Evolutionary conservation across 2,329 filamentous ascomycete genomes (phyloP), one percentile per base, ranked within the genome.

Genomic region (Cordyceps farinosa): DNA sequence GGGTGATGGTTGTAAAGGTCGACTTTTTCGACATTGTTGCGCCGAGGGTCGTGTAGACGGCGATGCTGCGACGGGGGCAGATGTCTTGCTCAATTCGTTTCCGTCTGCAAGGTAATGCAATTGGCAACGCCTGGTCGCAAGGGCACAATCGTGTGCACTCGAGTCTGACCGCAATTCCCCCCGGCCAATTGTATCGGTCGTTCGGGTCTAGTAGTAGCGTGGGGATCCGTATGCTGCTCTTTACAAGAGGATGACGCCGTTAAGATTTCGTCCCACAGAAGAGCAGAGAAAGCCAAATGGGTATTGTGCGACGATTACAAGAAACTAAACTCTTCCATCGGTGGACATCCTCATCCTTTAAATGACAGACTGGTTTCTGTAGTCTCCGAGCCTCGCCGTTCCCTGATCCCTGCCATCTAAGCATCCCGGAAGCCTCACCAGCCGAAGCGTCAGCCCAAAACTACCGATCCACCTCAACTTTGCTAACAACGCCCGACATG

Each of bases 1-100:
- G 89, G 34, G 90, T 95, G 69, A 93, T 86, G 52, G 86, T 90
- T 45, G 90, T 95, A 78, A 93, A 92, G 38, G 86, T 80, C 17
- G 83, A 86, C 40, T n/a, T 54, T 38, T 62, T 62, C 2, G 52
- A 42, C 60, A 62, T 62, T 13, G 44, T 9, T 9, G 13, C 44
- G 52, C 5, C 5, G 34, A 11, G 38, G 15, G 30, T n/a, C 22
- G 29, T 36, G 29, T 52, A 6, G 29, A 27, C n/a, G 44, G 11
- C 44, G 22, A 22, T 22, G 22, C 22, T 22, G 22, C 22, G 22
- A 22, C 22, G 22, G 1, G 22, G 1, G 22, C 22, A 22, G 22
- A 22, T 22, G 22, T 22, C 17, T 22, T 27, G 50, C 30, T 32
- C 10, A 52, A n/a, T 2, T 13, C 44, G 44, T 47, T 47, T 40